phyloP scores from a whole-genome alignment of 179 eudicot species.

The Silene vulgaris region DNA sequence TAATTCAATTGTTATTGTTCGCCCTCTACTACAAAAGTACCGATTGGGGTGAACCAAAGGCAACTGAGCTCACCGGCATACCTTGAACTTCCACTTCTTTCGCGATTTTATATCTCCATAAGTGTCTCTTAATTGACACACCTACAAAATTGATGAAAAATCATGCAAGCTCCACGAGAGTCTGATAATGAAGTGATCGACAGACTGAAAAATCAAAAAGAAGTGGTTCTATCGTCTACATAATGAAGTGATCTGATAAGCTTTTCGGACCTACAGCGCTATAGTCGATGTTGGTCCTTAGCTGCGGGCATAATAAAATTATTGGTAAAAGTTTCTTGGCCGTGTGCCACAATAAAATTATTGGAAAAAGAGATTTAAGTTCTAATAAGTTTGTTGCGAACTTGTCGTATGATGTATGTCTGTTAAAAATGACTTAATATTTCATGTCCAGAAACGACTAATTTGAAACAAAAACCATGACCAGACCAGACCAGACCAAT shows the following conservation, averaged over 20 bases:
- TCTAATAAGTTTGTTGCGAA: not conserved
- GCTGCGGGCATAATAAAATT: not conserved
- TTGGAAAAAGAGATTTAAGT: not conserved
- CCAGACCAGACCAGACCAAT: not conserved
- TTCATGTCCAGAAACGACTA: not conserved
- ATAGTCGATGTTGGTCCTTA: not conserved
- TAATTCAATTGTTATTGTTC: constrained; percentile 25
- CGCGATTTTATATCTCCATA: not conserved
- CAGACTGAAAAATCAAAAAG: not conserved
- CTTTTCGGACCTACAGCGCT: not conserved
- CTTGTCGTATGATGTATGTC: not conserved
- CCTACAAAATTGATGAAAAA: not conserved
- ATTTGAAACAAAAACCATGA: not conserved
- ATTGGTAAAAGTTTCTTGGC: too few species aligned
- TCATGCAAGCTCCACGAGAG: not conserved
- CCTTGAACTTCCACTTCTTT: constrained; percentile 8
- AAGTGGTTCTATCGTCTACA: not conserved
- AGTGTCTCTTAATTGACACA: not conserved
- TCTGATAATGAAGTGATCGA: too few species aligned
- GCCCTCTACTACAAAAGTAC: constrained; percentile 24
- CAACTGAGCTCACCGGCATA: not conserved
- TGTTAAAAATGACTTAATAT: not conserved
- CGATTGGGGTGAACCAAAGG: constrained; percentile 16
- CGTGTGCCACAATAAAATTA: not conserved
- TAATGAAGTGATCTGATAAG: constrained; percentile 1